A percentile compares a stretch with the other conserved stretches of the same genome.
phyloP scores from a whole-genome alignment of 768 basidiomycete species.

The Boletus barrowsii region DNA sequence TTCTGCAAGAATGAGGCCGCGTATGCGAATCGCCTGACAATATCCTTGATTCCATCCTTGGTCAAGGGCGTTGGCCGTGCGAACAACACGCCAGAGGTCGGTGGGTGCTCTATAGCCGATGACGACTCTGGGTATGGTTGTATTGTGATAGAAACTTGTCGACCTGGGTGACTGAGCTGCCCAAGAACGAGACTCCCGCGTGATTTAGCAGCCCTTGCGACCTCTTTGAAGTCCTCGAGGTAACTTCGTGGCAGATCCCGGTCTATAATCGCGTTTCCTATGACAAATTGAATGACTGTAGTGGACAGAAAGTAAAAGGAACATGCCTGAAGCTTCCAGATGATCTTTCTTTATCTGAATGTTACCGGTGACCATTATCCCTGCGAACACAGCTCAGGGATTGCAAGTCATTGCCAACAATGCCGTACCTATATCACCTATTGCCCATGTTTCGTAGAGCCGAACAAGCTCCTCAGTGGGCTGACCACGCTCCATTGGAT shows the following conservation, averaged over 20 bases:
- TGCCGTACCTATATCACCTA: slow-evolving; percentile 28
- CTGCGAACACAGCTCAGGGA: slow-evolving; percentile 15
- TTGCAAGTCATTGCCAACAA: neutral
- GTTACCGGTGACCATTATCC: slow-evolving; percentile 33
- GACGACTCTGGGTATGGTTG: slow-evolving; percentile 35
- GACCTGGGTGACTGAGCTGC: slow-evolving; percentile 33
- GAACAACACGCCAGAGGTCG: slow-evolving; percentile 32
- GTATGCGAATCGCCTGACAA: slow-evolving; percentile 46
- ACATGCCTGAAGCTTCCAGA: slow-evolving; percentile 33
- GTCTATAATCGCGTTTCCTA: slow-evolving; percentile 34
- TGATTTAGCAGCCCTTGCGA: slow-evolving; percentile 33
- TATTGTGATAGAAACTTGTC: slow-evolving; percentile 34
- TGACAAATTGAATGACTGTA: neutral
- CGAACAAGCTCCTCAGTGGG: slow-evolving; percentile 34
- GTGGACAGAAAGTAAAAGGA: neutral
- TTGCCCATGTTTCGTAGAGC: slow-evolving; percentile 35
- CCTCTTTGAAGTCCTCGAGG: slow-evolving; percentile 16
- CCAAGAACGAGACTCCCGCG: slow-evolving; percentile 31
- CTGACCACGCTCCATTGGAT: slow-evolving; percentile 28
- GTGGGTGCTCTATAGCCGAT: slow-evolving; percentile 34
- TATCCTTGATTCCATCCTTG: slow-evolving; percentile 46
- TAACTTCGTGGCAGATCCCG: slow-evolving; percentile 24
- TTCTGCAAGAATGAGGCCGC: slow-evolving; percentile 51
- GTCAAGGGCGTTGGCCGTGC: slow-evolving; percentile 39
- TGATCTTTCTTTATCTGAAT: slow-evolving; percentile 35